Base-by-base conservation (phyloP, 495 filamentous ascomycete species). In the Parachaetomium inaequale region DNA sequence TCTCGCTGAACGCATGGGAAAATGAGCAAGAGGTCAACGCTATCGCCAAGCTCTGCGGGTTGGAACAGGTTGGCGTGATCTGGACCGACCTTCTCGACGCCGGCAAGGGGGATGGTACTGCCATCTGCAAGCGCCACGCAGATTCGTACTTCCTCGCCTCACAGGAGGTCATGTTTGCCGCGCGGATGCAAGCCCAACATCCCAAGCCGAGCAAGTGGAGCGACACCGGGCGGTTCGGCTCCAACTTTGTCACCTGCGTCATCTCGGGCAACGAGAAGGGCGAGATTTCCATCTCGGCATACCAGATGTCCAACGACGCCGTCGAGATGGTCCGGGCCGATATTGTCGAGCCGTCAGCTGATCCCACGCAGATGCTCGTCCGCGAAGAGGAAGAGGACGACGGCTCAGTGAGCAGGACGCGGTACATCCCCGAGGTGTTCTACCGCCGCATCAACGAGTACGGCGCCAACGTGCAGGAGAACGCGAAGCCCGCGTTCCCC, bases 381-480 rank as follows among this genome's bases (percentile, higher is more conserved):
- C 91, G 91, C 60, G 88, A 88, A 29, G 94, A 96, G 71, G 91
- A 96, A 51, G 90, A 92, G 66, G 89, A 93, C 38, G 88, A 93
- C 56, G 84, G 81, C 59, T 78, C 75, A 29, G 77, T 75, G n/a
- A 89, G 83, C 74, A 86, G 83, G 58, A 87, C 87, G 28, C 83
- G 92, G 51, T 99, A 99, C 69, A 96, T 98, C 45, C 94, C 95
- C 3, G 94, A 99, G 65, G 94, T 99, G 17, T 98, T 98, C 77
- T 99, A 93, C 75, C 86, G 94, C 50, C 84, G 86, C 58, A 92
- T 96, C 69, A 98, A 99, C 72, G 93, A 98, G 71, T 96, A 99
- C 68, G 95, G 95, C 7, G 89, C 87, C 57, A 96, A 89, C 68
- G 94, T 98, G 2, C 95, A 96, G 72, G 90, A 98, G 69, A 98